Evolutionary conservation across 2,329 filamentous ascomycete species (phyloP).

Genomic region (Penicillium sp.): DNA sequence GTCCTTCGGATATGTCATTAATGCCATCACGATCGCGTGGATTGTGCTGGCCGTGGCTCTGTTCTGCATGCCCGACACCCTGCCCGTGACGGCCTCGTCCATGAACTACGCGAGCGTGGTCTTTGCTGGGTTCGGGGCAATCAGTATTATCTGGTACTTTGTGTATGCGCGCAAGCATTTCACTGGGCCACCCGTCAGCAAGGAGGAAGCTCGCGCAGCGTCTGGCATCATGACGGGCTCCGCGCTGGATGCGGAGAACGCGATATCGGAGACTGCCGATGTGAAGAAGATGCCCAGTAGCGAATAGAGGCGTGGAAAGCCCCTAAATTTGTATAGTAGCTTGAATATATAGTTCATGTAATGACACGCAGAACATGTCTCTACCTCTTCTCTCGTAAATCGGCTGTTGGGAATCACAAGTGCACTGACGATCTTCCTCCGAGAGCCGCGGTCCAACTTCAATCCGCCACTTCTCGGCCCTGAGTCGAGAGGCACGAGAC

Average conservation of each 20-base stretch:
- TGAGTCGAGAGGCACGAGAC: neutral
- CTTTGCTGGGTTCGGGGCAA: constrained; percentile 60
- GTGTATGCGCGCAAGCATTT: constrained; percentile 62
- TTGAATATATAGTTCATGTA: constrained; percentile 3
- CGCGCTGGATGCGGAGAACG: constrained; percentile 35
- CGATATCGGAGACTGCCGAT: constrained; percentile 18
- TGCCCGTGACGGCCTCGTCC: constrained; percentile 54
- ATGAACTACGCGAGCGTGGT: constrained; percentile 70
- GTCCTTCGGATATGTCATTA: constrained; percentile 65
- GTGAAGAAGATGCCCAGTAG: constrained; percentile 19
- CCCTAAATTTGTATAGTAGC: constrained; percentile 10
- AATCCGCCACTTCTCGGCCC: constrained; percentile 19
- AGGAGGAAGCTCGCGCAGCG: constrained; percentile 27
- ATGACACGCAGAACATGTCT: neutral
- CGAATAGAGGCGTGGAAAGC: too few relatives aligned
- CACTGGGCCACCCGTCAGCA: constrained; percentile 52
- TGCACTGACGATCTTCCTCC: constrained; percentile 26
- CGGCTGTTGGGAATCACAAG: constrained; percentile 29
- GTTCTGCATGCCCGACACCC: constrained; percentile 70
- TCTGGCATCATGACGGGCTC: constrained; percentile 35
- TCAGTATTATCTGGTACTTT: constrained; percentile 63
- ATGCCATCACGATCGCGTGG: constrained; percentile 66
- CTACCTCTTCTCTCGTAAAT: neutral
- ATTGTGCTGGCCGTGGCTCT: constrained; percentile 67
- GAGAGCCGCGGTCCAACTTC: constrained; percentile 34